Evolutionary conservation across 2,329 filamentous ascomycete genomes (phyloP), one percentile per base, ranked within the genome.

Genomic region (Ceratocystis variospora): DNA sequence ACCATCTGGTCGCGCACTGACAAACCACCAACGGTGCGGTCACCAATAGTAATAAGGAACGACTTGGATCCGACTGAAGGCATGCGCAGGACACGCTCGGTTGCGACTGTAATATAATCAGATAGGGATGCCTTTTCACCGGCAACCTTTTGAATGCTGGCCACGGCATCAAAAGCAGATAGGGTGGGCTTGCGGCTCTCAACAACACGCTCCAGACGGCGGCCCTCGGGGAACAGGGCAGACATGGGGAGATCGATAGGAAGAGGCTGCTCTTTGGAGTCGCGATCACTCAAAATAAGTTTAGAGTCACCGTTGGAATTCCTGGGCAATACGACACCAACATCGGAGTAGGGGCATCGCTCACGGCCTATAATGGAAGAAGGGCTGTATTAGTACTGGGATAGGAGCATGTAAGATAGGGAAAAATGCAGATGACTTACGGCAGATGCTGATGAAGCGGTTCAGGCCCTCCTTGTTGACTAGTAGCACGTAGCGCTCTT

Each of bases 41-140:
- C 94, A 62, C 89, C 92, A 70, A 97, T 99, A 1, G 94, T 97
- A 73, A 99, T 96, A 46, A 99, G 81, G 79, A 97, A 99, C 25
- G 88, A 91, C 77, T 97, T 97, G 25, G 92, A 96, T n/a, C 91
- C 93, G 25, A 97, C 94, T 1, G 92, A 84, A 22, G 94, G 93
- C 64, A 97, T 80, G 62, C 85, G 84, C 65, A 97, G 85, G 2
- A 97, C 90, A 68, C 90, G 81, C 71, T 90, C 85, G 0, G 90
- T 84, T 17, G 93, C 91, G 75, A 92, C 78, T 31, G 74, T 76
- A 37, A 85, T 72, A 41, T 83, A 72, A 3, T 79, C 86, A 0
- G 77, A 74, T n/a, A 83, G 80, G 66, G 77, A 77, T 46, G 77
- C 77, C 0, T 81, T 77, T 3, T 79, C 76, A 31, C 83, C 82